phyloP scores from a whole-genome alignment of 139 green algal genomes.

The Mychonastes homosphaera region DNA sequence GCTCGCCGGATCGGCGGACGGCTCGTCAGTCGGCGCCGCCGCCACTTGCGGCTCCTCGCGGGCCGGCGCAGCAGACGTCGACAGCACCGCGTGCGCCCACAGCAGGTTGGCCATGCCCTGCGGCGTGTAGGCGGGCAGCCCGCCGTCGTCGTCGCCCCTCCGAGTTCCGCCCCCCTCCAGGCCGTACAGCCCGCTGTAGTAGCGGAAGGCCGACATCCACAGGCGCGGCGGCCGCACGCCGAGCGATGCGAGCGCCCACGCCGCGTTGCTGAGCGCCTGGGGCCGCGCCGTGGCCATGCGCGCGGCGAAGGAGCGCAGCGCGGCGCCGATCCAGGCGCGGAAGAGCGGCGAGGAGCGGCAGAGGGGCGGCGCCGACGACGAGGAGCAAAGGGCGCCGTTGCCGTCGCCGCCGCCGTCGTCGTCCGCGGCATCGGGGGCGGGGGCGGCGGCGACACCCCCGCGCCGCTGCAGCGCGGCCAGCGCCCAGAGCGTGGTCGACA shows the following conservation, averaged over 20 bases:
- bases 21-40: neutral
- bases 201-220: conserved; percentile 20
- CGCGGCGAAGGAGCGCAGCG: neutral
- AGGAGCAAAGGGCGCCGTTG: too few species aligned
- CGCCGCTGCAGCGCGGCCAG: conserved; percentile 1
- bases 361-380: too few species aligned
- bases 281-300: neutral
- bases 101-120: conserved; percentile 26
- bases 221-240: conserved; percentile 4
- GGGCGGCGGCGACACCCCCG: conserved; percentile 2
- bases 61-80: too few species aligned
- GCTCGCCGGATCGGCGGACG: conserved; percentile 4
- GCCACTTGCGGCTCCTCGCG: conserved; percentile 5
- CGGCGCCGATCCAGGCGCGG: neutral
- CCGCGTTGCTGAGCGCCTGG: conserved; percentile 16
- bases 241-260: conserved; percentile 24
- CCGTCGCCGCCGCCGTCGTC: neutral
- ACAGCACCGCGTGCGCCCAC: conserved; percentile 17
- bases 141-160: too few species aligned
- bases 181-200: neutral
- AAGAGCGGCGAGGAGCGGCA: neutral
- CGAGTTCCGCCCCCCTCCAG: neutral
- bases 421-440: too few species aligned
- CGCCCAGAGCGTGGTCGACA: conserved; percentile 20
- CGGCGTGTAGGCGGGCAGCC: conserved; percentile 7